Conservation (phyloP, 495 filamentous ascomycete species). For the Aspergillus ostianus region DNA sequence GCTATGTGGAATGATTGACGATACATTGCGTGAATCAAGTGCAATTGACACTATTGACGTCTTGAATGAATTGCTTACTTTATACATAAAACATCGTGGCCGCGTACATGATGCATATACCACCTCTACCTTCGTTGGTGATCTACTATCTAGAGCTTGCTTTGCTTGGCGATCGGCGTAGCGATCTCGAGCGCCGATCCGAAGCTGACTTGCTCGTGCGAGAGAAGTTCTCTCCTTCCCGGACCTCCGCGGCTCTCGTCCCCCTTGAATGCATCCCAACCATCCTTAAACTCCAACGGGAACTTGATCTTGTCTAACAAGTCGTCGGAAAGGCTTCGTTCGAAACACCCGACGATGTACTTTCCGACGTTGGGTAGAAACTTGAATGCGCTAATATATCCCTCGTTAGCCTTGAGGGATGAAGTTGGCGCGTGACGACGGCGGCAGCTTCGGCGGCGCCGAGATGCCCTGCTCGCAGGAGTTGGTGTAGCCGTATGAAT, state of each 20-base stretch:
- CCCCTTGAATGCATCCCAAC: constrained; percentile 27
- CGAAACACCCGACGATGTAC: constrained; percentile 38
- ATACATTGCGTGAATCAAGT: not conserved
- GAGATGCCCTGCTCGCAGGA: constrained; percentile 21
- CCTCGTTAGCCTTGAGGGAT: constrained; percentile 1
- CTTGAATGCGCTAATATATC: constrained; percentile 37
- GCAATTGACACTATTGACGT: too few species aligned
- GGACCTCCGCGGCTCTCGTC: constrained; percentile 36
- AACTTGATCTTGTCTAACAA: constrained; percentile 40
- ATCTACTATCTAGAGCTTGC: constrained; percentile 22
- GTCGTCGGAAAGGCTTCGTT: constrained; percentile 32
- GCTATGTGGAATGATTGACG: not conserved
- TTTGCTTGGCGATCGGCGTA: constrained; percentile 12
- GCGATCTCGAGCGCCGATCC: constrained; percentile 20
- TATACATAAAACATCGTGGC: not conserved
- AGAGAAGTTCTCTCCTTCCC: constrained; percentile 28
- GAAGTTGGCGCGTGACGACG: constrained; percentile 30
- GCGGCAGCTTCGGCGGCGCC: constrained; percentile 20
- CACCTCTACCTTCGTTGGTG: not conserved
- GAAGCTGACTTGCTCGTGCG: constrained; percentile 19
- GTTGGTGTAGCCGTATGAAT: constrained; percentile 67
- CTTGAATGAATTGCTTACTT: too few species aligned
- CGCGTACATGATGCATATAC: not conserved
- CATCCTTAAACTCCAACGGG: constrained; percentile 26
- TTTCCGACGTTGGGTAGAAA: constrained; percentile 50